A percentile compares a stretch with the other conserved stretches of the same genome.
phyloP scores from a whole-genome alignment of 2,329 filamentous ascomycete genomes.

The Pseudopyricularia cyperi region DNA sequence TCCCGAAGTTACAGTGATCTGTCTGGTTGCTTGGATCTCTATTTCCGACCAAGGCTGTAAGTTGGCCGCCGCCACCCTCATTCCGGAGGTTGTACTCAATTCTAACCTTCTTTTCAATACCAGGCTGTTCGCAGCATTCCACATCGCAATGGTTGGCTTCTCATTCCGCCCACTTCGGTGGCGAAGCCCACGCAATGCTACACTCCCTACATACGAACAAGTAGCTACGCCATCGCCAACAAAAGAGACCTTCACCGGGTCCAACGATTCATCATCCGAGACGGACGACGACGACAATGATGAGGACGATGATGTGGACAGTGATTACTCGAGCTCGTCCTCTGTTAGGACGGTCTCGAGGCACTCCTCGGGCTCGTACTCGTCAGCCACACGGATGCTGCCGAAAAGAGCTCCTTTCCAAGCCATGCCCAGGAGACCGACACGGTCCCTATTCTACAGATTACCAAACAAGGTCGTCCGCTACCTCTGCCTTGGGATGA shows the following conservation, averaged over 20 bases:
- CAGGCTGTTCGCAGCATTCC: background rate
- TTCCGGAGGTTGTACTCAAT: background rate
- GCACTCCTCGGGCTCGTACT: conserved; percentile 29
- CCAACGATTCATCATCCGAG: conserved; percentile 32
- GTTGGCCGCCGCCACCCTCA: background rate
- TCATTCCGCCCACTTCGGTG: conserved; percentile 31
- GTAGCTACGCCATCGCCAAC: conserved; percentile 19
- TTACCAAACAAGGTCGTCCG: conserved; percentile 62
- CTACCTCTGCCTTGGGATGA: conserved; percentile 63
- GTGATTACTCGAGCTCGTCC: conserved; percentile 24
- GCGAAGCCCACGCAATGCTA: conserved; percentile 25
- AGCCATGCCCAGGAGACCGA: conserved; percentile 16
- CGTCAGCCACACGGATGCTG: conserved; percentile 30
- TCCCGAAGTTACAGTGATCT: background rate
- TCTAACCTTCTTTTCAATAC: background rate
- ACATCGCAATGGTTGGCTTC: conserved; percentile 32
- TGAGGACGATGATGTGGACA: conserved; percentile 21
- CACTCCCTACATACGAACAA: conserved; percentile 38
- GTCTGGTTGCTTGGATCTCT: background rate
- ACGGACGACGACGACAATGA: conserved; percentile 22
- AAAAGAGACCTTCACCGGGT: conserved; percentile 39
- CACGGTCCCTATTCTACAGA: conserved; percentile 36
- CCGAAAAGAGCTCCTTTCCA: conserved; percentile 22
- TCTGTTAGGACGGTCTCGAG: conserved; percentile 41
- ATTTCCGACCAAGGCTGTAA: background rate